Base-by-base conservation (phyloP, 2,329 filamentous ascomycete genomes). In the Calonectria ilicicola region DNA sequence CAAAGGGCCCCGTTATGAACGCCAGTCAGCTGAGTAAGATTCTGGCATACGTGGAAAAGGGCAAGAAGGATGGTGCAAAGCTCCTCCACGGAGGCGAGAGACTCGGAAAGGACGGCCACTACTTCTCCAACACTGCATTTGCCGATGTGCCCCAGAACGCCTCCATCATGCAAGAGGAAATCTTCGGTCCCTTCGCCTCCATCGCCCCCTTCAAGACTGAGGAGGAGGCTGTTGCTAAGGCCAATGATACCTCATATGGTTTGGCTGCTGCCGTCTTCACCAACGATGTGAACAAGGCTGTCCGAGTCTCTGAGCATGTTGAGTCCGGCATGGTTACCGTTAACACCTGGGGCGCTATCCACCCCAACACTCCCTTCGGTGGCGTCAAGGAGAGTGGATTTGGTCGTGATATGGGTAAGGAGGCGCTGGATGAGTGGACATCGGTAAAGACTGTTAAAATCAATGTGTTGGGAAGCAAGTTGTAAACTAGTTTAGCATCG, bases 311-410 rank as follows among this genome's bases (percentile, higher is more conserved):
- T 1, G 76, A 78, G 2, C n/a, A 65, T 26, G 67, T 94, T 46
- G 90, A 93, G 74, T 89, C 91, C 0, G 92, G 92, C 5, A 93
- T 93, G 91, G 88, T 94, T 1, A 91, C 91, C 62, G 88, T 92
- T 35, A 92, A 93, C 77, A 75, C 75, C 0, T 80, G 79, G 73
- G 80, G 80, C 21, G 75, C 74, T 21, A 58, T 79, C 7, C 76
- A 76, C 51, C 76, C 77, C 0, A 81, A 80, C 19, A 75, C 80
- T 3, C 82, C 82, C 0, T 84, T 84, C 74, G 82, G 82, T 0
- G 82, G 82, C 10, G 75, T 82, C 5, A 84, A 84, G 69, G 77
- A 83, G 68, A 81, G 79, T 7, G 82, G 82, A 0, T 82, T 81
- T 23, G 82, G 82, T 0, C 72, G 79, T 14, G 82, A 84, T 53